Conservation (phyloP, 1,284 basidiomycete genomes). For the Ustilago curta region DNA sequence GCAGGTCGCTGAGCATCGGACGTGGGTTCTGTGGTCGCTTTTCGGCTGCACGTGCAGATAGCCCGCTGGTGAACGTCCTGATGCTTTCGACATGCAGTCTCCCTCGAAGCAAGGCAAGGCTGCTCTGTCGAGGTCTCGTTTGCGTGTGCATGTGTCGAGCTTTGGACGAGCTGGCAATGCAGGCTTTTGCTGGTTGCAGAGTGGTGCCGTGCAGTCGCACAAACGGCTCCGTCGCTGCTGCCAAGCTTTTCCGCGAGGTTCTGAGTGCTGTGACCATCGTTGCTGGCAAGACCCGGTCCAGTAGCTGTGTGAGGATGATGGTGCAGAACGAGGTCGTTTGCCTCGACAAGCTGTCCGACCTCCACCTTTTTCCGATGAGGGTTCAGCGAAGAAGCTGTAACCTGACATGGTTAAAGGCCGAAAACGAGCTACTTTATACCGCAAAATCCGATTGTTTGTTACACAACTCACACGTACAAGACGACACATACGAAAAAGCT, state of each 20-base stretch:
- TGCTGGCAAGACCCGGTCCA: not conserved
- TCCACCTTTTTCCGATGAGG: not conserved
- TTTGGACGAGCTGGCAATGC: not conserved
- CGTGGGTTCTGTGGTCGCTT: constrained; percentile 22
- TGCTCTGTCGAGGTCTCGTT: not conserved
- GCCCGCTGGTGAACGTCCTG: not conserved
- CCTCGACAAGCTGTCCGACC: not conserved
- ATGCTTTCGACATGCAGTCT: not conserved
- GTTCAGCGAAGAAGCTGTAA: too few species aligned
- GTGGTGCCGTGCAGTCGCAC: not conserved
- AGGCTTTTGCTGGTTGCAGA: not conserved
- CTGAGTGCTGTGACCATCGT: not conserved
- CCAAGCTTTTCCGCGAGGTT: not conserved
- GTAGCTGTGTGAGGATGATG: not conserved
- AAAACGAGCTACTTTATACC: too few species aligned
- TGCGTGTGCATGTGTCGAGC: not conserved
- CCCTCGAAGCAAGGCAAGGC: too few species aligned
- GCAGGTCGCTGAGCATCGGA: constrained; percentile 33
- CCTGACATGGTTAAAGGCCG: too few species aligned
- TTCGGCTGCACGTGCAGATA: constrained; percentile 17
- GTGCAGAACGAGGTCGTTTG: not conserved
- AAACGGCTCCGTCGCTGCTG: not conserved
- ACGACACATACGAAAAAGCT: too few species aligned
- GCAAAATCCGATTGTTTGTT: too few species aligned
- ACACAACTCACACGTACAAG: too few species aligned